phyloP scores from a whole-genome alignment of 2,329 filamentous ascomycete species.

The Xylariaceae sp. region DNA sequence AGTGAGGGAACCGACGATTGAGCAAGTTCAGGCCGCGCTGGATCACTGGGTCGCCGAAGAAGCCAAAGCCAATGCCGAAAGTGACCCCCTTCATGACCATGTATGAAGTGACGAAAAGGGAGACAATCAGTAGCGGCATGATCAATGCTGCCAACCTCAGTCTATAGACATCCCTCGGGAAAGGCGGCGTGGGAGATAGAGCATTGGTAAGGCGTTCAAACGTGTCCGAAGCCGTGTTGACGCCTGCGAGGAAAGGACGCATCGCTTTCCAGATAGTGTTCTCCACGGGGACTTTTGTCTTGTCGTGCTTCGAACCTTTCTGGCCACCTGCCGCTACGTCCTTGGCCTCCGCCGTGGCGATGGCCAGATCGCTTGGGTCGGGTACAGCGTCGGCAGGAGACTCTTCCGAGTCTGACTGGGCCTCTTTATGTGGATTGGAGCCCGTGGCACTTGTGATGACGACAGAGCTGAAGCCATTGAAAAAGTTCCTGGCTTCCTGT shows the following conservation, averaged over 20 bases:
- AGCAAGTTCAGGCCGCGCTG: conserved; percentile 49
- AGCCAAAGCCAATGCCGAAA: conserved; percentile 62
- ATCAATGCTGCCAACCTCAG: conserved; percentile 47
- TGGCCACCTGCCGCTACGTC: conserved; percentile 39
- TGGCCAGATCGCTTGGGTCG: conserved; percentile 30
- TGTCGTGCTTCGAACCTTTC: conserved; percentile 51
- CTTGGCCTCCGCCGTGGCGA: conserved; percentile 32
- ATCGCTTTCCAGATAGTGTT: conserved; percentile 71
- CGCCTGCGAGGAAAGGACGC: conserved; percentile 58
- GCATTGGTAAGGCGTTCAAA: conserved; percentile 37
- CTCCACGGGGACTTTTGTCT: conserved; percentile 72
- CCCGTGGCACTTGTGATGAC: conserved; percentile 69
- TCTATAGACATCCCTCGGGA: conserved; percentile 45
- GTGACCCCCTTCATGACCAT: conserved; percentile 57
- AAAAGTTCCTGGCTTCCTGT: conserved; percentile 73
- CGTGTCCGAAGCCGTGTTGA: conserved; percentile 41
- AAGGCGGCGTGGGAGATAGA: conserved; percentile 56
- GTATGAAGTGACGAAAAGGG: conserved; percentile 49
- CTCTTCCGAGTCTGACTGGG: conserved; percentile 26
- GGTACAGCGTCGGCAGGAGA: conserved; percentile 20
- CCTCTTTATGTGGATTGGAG: conserved; percentile 63
- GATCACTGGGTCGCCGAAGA: conserved; percentile 75
- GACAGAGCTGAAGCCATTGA: conserved; percentile 64
- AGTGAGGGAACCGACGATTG: conserved; percentile 57
- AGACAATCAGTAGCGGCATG: conserved; percentile 42